phyloP scores from a whole-genome alignment of 73 alveolate genomes.

The Paramecium bursaria region DNA sequence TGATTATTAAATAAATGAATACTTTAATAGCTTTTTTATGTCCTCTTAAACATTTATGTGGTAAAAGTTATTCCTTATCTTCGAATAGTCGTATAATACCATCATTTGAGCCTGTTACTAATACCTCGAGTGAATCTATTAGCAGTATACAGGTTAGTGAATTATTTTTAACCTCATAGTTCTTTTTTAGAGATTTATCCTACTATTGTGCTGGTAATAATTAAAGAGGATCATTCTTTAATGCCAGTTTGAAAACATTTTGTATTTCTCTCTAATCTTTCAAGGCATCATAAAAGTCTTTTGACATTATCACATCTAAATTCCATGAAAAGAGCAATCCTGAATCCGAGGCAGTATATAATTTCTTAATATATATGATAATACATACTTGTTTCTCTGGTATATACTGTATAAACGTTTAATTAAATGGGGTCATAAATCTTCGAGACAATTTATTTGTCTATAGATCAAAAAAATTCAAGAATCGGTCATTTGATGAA shows the following conservation, averaged over 20 bases:
- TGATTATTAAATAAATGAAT: no score
- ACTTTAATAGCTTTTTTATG: conserved; percentile 63
- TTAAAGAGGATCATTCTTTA: conserved; percentile 11
- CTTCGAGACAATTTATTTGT: conserved; percentile 10
- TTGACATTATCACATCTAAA: conserved; percentile 14
- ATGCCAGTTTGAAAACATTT: conserved; percentile 29
- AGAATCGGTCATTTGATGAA: conserved; percentile 10
- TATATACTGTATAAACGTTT: conserved; percentile 21
- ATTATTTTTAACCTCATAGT: background rate
- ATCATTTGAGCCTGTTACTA: conserved; percentile 65
- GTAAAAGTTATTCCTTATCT: background rate
- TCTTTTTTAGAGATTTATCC: no score
- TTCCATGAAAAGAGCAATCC: conserved; percentile 42
- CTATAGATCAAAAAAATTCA: conserved; percentile 35
- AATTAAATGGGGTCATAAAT: background rate
- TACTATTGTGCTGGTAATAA: background rate
- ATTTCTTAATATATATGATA: background rate
- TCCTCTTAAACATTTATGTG: conserved; percentile 49
- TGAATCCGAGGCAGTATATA: conserved; percentile 35
- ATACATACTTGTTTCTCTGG: background rate
- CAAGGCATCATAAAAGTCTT: conserved; percentile 20
- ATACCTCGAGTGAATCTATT: conserved; percentile 51
- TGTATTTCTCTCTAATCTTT: background rate
- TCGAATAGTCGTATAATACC: conserved; percentile 58
- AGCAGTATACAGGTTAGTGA: conserved; percentile 58